Conservation (phyloP, 2,329 filamentous ascomycete species). For the Rhynchosporium secalis region DNA sequence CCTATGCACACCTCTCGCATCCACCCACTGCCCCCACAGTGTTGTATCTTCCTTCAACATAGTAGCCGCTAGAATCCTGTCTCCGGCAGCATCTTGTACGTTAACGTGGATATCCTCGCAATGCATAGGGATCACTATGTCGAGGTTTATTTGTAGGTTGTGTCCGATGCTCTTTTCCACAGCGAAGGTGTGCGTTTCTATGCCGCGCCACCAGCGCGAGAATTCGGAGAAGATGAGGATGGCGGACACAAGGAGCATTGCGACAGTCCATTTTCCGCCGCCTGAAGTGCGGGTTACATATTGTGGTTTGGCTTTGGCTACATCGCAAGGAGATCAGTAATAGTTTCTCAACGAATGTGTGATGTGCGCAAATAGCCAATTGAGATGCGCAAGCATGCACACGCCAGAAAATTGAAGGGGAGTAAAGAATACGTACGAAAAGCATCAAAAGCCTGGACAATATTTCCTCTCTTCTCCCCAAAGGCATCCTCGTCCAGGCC, state of each 20-base stretch:
- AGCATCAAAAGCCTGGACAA: conserved; percentile 89
- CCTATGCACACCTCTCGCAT: conserved; percentile 64
- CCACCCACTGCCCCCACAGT: conserved; percentile 78
- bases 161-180: conserved; percentile 91
- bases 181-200: conserved; percentile 84
- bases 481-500: conserved; percentile 78
- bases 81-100: conserved; percentile 92
- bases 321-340: conserved; percentile 11
- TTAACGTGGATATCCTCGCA: conserved; percentile 92
- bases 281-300: conserved; percentile 82
- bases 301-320: conserved; percentile 93
- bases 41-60: conserved; percentile 76
- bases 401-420: neutral
- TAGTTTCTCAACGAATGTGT: neutral
- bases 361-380: conserved; percentile 5
- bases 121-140: conserved; percentile 86
- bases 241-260: conserved; percentile 72
- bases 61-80: conserved; percentile 81
- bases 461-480: conserved; percentile 65
- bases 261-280: conserved; percentile 91
- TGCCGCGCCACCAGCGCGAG: conserved; percentile 77
- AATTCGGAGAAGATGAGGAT: conserved; percentile 79
- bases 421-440: conserved; percentile 73
- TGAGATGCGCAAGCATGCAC: neutral
- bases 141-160: conserved; percentile 89